Evolutionary conservation across 495 filamentous ascomycete species (phyloP), one percentile per base, ranked within the genome.

Genomic region (Lepraria neglecta): DNA sequence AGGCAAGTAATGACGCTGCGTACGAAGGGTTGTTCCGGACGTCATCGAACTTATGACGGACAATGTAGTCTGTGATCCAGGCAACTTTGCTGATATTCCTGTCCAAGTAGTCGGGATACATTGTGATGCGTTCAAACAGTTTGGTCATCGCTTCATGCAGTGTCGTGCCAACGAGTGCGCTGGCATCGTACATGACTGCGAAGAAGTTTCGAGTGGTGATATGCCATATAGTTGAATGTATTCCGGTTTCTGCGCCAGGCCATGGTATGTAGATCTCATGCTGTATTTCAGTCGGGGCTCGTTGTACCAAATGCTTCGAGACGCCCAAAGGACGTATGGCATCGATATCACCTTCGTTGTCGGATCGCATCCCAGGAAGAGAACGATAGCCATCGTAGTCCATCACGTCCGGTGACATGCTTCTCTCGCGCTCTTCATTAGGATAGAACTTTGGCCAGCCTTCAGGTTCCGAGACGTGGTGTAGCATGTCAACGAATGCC

Each of bases 1-100:
- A 90, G 10, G 82, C 81, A 24, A 90, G 73, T 5, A 89, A 68
- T 5, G 82, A 79, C 3, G 84, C 79, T 1, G 87, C 86, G 1
- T 75, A 74, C 43, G 82, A 77, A 1, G 84, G 73, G 60, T 85
- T 84, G 61, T 84, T 82, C 14, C 85, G 76, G 15, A 87, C 77
- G 66, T 90, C 86, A 65, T 88, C 84, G 15, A 88, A 80, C n/a
- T 80, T 80, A 10, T 79, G 78, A 1, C 69, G 74, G 9, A 77
- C 73, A 4, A 86, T 67, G 62, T 84, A 86, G 50, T 82, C 78
- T 62, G 85, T 73, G 48, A 87, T 79, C 58, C 73, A 78, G 5
- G 72, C 74, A 27, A 67, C 65, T 43, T 40, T 61, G 31, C 65
- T 70, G 43, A 65, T 64, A 24, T 52, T 69, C 10, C 67, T 59